Percentiles rank a stretch among this genome's conserved stretches.
Evolutionary conservation across 345 rosid genomes (phyloP).

Genomic region (Boechera retrofracta): DNA sequence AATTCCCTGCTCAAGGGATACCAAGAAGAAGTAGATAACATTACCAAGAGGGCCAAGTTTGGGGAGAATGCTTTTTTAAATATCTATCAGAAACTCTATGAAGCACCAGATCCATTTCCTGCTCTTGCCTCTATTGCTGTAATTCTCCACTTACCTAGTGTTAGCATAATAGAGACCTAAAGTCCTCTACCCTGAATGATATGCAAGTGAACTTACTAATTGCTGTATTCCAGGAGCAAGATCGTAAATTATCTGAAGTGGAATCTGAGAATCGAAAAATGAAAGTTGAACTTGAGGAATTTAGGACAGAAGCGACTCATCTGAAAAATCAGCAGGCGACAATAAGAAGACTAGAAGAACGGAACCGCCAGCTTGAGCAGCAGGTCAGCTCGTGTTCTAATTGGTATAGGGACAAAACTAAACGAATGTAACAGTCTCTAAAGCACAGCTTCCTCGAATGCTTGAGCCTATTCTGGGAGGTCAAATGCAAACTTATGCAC

Average conservation of each 20-base stretch:
- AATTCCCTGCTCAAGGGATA: slow-evolving; percentile 92
- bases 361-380: slow-evolving; percentile 95
- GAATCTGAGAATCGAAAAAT: slow-evolving; percentile 96
- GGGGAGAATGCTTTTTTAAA: slow-evolving; percentile 98
- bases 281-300: slow-evolving; percentile 97
- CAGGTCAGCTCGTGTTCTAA: slow-evolving; percentile 60
- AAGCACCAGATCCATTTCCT: slow-evolving; percentile 99
- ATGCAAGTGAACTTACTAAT: slow-evolving; percentile 1
- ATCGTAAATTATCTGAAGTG: slow-evolving; percentile 77
- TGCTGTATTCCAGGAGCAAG: slow-evolving; percentile 78
- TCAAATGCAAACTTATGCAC: slow-evolving; percentile 15
- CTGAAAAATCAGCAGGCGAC: slow-evolving; percentile 98
- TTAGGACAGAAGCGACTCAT: slow-evolving; percentile 92
- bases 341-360: slow-evolving; percentile 97
- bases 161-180: not conserved
- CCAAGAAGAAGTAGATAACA: slow-evolving; percentile 99
- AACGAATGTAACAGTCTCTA: slow-evolving; percentile 14
- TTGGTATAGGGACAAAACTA: slow-evolving; percentile 23
- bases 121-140: slow-evolving; percentile 94
- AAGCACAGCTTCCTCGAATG: slow-evolving; percentile 12
- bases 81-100: slow-evolving; percentile 96
- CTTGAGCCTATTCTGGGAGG: slow-evolving; percentile 13
- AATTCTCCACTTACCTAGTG: slow-evolving; percentile 49
- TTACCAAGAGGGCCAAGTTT: slow-evolving; percentile 97
- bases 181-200: not conserved